Base-by-base conservation (phyloP, 192 early-diverging fungal species). In the Thamnidium elegans region DNA sequence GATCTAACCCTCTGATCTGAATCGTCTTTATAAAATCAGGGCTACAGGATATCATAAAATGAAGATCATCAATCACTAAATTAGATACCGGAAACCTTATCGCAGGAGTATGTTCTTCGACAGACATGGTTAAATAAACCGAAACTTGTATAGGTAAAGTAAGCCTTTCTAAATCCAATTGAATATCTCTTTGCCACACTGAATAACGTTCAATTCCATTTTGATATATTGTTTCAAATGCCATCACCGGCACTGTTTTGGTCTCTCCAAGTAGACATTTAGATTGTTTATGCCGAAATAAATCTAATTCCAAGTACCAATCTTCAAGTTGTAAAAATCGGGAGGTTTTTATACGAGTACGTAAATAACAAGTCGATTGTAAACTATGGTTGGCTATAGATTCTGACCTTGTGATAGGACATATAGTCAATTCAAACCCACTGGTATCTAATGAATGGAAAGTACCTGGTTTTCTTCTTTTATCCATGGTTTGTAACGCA, bases 121-220 rank as follows among this genome's bases (percentile, higher is more conserved):
- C 17, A 10, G 20, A 11, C 58, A 59, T 59, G 1, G 19, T 11
- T 45, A 59, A 21, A 59, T 21, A 43, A 13, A 42, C 58, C 17
- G 36, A 20, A 4, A 45, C 42, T n/a, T 23, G 21, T n/a, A 59
- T 44, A 3, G 58, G 58, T 6, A 59, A 15, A 44, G 10, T 13
- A 14, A 21, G 10, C 14, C 4, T 19, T 7, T 30, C 21, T 43
- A 59, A 7, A 59, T 59, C 58, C 0, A 59, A 39, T 23, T 39
- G 19, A 59, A 59, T 45, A 45, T 59, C 58, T 14, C 42, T 17
- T 8, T 59, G 39, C 58, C 58, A 59, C 21, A 23, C 21, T 45
- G 39, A 26, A 59, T 59, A 59, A 20, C 43, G 36, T n/a, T 59
- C 58, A 26, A 14, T 42, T 13, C 58, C 42, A 59, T 59, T 59